Conservation (phyloP, 257 asterid genomes). For the Nemophila menziesii region DNA sequence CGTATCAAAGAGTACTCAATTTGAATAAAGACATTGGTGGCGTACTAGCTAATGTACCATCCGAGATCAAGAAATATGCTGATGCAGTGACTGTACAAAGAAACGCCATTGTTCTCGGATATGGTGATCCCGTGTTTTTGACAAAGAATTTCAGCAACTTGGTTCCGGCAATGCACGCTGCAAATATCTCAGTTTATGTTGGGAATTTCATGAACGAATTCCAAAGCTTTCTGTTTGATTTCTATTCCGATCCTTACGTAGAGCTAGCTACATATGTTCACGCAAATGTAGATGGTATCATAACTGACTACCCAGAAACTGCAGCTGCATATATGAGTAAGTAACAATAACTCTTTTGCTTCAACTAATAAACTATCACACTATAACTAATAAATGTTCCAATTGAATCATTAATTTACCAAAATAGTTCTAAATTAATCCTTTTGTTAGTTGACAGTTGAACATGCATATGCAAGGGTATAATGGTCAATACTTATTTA, state of each 20-base stretch:
- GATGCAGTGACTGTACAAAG: constrained; percentile 54
- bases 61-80: constrained; percentile 62
- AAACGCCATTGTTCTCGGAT: constrained; percentile 32
- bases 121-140: constrained; percentile 22
- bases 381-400: too few species aligned
- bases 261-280: constrained; percentile 41
- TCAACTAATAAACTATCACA: too few species aligned
- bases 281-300: constrained; percentile 48
- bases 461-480: too few species aligned
- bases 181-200: constrained; percentile 60
- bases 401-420: too few species aligned
- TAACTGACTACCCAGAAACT: constrained; percentile 66
- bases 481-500: background rate
- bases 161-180: constrained; percentile 53
- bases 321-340: constrained; percentile 51
- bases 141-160: constrained; percentile 42
- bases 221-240: constrained; percentile 52
- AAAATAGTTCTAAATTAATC: too few species aligned
- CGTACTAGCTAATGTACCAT: constrained; percentile 27
- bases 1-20: constrained; percentile 44
- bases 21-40: constrained; percentile 24
- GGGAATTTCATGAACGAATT: constrained; percentile 64
- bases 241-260: constrained; percentile 63
- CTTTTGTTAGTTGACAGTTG: too few species aligned
- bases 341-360: constrained; percentile 9